Base-by-base conservation (phyloP, 2,329 filamentous ascomycete species). In the Colletotrichum tropicicola region DNA sequence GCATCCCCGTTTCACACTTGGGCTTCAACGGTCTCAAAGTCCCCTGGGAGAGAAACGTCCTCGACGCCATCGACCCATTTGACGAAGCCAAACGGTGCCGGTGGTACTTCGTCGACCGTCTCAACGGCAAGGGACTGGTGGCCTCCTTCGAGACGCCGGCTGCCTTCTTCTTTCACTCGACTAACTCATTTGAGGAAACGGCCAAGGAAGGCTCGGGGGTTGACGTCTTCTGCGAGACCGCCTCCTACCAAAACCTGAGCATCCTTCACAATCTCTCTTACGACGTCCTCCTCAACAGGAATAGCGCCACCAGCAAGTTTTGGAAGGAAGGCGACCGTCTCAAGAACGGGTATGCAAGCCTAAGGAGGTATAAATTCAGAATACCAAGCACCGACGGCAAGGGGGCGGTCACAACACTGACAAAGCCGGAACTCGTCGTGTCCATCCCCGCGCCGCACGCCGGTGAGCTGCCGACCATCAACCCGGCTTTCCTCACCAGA, bases 31-130 rank as follows among this genome's bases (percentile, higher is more conserved):
- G 92, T 0, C 64, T 89, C 2, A 84, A 83, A 13, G 82, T 93
- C 9, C 73, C 90, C 0, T 91, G 87, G 82, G 79, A 89, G 37
- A 78, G 87, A 8, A 94, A 93, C 71, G 74, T 96, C 0, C 72
- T 91, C 7, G 91, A 93, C 54, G 84, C 90, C 0, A 87, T 97
- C 45, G 81, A 83, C 8, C 83, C 86, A 0, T 94, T 91, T 65
- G 83, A 92, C 70, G 67, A 80, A 1, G 78, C 78, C 1, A 82
- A 83, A 21, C 80, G 82, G 39, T 88, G 88, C 37, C 86, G 78
- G 27, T 97, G 93, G 93, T 88, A 92, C 68, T 86, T 97, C 0
- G 77, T 97, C 17, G 92, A 96, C 73, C 87, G 92, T 2, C 81
- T 73, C 4, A 77, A 81, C 3, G 85, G 82, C 4, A 82, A 82